Evolutionary conservation across 441 rosid species (phyloP).

Genomic region (Euphorbia corollata): DNA sequence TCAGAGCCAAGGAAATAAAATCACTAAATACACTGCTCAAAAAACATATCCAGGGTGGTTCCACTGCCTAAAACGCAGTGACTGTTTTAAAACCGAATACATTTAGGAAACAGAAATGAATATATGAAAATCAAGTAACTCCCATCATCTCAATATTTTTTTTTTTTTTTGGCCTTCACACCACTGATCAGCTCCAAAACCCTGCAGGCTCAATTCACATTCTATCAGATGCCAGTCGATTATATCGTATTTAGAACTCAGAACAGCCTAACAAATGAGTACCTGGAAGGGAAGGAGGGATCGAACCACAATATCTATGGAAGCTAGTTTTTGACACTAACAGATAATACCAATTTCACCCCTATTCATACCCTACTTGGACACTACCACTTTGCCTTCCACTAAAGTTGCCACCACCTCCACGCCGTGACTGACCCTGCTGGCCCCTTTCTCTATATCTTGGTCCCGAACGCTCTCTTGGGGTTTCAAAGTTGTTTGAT

Average conservation of each 20-base stretch:
- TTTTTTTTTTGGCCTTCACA: constrained; percentile 5
- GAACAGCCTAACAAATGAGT: constrained; percentile 26
- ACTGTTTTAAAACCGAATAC: constrained; percentile 27
- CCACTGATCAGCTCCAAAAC: constrained; percentile 31
- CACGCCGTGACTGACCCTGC: constrained; percentile 48
- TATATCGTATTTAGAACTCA: constrained; percentile 16
- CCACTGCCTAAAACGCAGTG: constrained; percentile 26
- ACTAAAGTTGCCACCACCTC: constrained; percentile 39
- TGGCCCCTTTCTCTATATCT: constrained; percentile 68
- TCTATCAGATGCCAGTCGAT: constrained; percentile 24
- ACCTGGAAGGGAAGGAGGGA: constrained; percentile 27
- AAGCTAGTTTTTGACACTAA: constrained; percentile 12
- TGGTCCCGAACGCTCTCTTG: constrained; percentile 46
- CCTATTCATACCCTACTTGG: constrained; percentile 38
- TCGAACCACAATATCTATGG: constrained; percentile 21
- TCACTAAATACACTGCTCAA: constrained; percentile 27
- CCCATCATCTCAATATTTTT: constrained; percentile 14
- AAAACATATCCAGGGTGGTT: constrained; percentile 32
- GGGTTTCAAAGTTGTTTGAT: constrained; percentile 38
- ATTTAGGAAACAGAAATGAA: constrained; percentile 23
- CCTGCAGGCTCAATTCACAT: constrained; percentile 32
- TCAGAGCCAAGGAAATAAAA: constrained; percentile 13
- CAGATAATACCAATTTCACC: constrained; percentile 21
- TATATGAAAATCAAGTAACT: constrained; percentile 25
- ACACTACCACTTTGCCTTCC: constrained; percentile 44